A percentile compares a stretch with the other conserved stretches of the same genome.
These are phyloP conservation scores for Sicyos edulis DNA, from an alignment of 306 rosid species.

Conservation along the genomic window DNA sequence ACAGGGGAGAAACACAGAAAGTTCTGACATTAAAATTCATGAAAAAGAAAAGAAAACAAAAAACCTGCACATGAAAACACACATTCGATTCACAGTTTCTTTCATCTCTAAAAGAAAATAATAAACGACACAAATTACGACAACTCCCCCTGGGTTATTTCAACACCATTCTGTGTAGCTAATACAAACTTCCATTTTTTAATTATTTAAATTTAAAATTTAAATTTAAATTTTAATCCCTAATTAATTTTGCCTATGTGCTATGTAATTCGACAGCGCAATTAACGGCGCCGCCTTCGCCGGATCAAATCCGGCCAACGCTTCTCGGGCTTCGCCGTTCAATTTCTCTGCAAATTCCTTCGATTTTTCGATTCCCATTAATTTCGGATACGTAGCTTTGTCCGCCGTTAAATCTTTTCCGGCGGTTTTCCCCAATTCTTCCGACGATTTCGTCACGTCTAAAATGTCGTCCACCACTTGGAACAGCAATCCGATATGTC, in stretches of 20 bases:
- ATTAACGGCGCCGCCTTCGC: slow-evolving; percentile 37
- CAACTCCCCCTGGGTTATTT: too few species aligned
- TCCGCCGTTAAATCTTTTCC: slow-evolving; percentile 56
- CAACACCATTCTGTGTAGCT: too few species aligned
- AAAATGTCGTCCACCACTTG: slow-evolving; percentile 66
- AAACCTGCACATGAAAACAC: not conserved
- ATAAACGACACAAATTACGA: too few species aligned
- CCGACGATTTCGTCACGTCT: slow-evolving; percentile 46
- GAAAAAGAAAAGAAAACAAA: not conserved
- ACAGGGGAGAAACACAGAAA: not conserved
- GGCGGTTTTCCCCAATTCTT: slow-evolving; percentile 57
- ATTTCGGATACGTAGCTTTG: slow-evolving; percentile 48
- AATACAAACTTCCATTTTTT: too few species aligned
- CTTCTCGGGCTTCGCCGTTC: slow-evolving; percentile 34
- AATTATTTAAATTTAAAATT: too few species aligned
- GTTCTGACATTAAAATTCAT: not conserved
- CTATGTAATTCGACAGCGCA: slow-evolving; percentile 47
- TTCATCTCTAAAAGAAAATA: too few species aligned
- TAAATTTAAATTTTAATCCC: not conserved
- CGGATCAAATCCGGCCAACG: slow-evolving; percentile 36
- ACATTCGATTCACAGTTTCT: not conserved
- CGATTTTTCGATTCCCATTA: slow-evolving; percentile 43
- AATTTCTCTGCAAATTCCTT: slow-evolving; percentile 40
- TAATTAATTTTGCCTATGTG: slow-evolving; percentile 39
- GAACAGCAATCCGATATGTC: slow-evolving; percentile 41